A percentile compares a stretch with the other conserved stretches of the same genome.
phyloP scores from a whole-genome alignment of 306 rosid genomes.

The Adenanthera pavonina region DNA sequence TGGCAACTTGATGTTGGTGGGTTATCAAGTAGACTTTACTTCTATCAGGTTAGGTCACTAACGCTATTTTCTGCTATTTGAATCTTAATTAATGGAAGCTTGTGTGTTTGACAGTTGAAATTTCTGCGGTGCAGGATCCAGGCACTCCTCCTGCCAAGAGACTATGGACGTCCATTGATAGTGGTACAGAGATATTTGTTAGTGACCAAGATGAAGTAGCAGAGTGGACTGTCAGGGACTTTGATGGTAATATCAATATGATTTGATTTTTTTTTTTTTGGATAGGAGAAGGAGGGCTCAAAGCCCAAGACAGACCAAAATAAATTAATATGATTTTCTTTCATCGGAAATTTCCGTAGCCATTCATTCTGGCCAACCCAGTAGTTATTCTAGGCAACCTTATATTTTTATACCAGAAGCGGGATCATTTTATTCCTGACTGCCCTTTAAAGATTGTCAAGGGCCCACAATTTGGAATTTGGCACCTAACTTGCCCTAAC shows the following conservation, averaged over 20 bases:
- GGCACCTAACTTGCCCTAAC: background rate
- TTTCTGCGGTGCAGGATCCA: slow-evolving; percentile 55
- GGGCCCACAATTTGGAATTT: background rate
- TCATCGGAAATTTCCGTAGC: background rate
- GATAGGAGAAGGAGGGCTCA: no score
- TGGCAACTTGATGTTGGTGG: slow-evolving; percentile 83
- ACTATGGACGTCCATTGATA: slow-evolving; percentile 63
- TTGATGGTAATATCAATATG: slow-evolving; percentile 51
- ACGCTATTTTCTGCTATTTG: background rate
- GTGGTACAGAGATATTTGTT: slow-evolving; percentile 66
- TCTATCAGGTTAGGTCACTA: slow-evolving; percentile 53
- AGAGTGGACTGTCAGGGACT: slow-evolving; percentile 63
- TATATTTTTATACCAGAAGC: background rate
- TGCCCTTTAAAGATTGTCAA: no score
- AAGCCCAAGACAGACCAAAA: slow-evolving; percentile 23
- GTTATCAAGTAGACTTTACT: slow-evolving; percentile 57
- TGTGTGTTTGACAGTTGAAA: background rate
- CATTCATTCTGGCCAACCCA: background rate
- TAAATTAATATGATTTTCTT: background rate
- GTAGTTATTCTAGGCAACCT: background rate
- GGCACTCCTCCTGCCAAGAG: slow-evolving; percentile 60
- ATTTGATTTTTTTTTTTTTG: no score
- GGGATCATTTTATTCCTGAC: no score
- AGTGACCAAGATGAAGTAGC: slow-evolving; percentile 62
- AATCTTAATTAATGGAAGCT: background rate